Evolutionary conservation across 176 grass and related monocot species (phyloP).

Genomic region (Musa acuminata): DNA sequence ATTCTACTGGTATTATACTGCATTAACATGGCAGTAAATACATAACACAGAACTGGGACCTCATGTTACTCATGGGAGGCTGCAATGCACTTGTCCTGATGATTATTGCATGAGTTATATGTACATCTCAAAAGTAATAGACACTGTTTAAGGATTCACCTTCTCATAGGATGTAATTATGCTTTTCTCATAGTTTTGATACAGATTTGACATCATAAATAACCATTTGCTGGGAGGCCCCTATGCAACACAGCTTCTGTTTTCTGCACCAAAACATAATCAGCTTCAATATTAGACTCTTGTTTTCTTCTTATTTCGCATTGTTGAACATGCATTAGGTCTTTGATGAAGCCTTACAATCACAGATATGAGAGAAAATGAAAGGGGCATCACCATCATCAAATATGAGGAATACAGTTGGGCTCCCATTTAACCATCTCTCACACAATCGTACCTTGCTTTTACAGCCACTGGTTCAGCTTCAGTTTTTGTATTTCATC

Average conservation of each 20-base stretch:
- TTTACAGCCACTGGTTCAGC: not conserved
- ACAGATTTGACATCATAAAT: not conserved
- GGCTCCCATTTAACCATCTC: not conserved
- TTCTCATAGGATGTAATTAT: not conserved
- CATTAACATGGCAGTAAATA: too few species aligned
- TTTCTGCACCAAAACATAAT: not conserved
- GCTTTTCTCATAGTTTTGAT: slow-evolving; percentile 1
- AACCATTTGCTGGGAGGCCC: not conserved
- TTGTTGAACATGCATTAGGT: too few species aligned
- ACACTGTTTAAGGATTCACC: not conserved
- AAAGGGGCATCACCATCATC: too few species aligned
- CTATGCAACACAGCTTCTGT: not conserved
- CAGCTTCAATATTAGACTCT: not conserved
- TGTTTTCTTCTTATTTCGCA: too few species aligned
- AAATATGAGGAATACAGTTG: too few species aligned
- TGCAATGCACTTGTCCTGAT: slow-evolving; percentile 1
- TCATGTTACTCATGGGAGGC: not conserved
- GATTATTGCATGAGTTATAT: not conserved
- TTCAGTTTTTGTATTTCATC: slow-evolving; percentile 90
- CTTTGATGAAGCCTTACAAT: not conserved
- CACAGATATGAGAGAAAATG: not conserved
- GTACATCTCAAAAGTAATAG: not conserved
- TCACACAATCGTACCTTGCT: not conserved
- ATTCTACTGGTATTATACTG: too few species aligned
- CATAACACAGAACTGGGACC: not conserved